phyloP scores from a whole-genome alignment of 495 filamentous ascomycete species.

The Glonium stellatum region DNA sequence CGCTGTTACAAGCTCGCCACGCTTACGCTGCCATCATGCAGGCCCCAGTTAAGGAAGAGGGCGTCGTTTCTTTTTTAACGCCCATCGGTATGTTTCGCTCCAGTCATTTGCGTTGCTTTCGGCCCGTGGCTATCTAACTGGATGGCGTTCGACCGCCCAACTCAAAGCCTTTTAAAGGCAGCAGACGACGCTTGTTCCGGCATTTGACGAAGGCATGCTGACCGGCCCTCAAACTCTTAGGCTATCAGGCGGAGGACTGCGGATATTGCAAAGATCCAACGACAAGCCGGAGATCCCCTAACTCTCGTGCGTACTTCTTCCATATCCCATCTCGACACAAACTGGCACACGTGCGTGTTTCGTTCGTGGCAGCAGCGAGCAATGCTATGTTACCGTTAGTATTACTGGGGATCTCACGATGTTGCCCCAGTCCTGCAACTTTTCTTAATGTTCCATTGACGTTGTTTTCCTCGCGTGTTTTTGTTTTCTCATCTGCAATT shows the following conservation, averaged over 20 bases:
- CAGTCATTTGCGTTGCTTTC: slow-evolving; percentile 17
- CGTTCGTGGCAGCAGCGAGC: slow-evolving; percentile 1
- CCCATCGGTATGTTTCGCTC: slow-evolving; percentile 27
- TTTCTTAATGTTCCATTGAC: neutral
- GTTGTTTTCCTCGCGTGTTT: neutral
- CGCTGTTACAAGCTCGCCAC: slow-evolving; percentile 9
- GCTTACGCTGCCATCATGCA: slow-evolving; percentile 25
- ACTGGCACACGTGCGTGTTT: neutral
- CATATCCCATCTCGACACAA: neutral
- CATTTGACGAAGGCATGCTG: slow-evolving; percentile 17
- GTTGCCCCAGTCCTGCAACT: neutral
- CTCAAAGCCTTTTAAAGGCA: slow-evolving; percentile 4
- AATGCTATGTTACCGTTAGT: neutral
- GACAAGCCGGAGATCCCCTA: slow-evolving; percentile 35
- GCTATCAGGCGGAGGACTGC: slow-evolving; percentile 35
- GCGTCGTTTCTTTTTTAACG: slow-evolving; percentile 18
- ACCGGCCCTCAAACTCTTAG: slow-evolving; percentile 20
- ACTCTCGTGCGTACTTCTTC: slow-evolving; percentile 34
- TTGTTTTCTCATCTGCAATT: neutral
- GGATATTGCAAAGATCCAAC: slow-evolving; percentile 38
- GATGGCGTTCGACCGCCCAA: slow-evolving; percentile 4
- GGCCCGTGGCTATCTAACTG: slow-evolving; percentile 26
- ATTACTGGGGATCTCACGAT: neutral
- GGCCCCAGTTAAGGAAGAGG: slow-evolving; percentile 15
- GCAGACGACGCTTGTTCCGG: slow-evolving; percentile 5